phyloP scores from a whole-genome alignment of 352 stramenopile genomes.

The Phytophthora uliginosa region DNA sequence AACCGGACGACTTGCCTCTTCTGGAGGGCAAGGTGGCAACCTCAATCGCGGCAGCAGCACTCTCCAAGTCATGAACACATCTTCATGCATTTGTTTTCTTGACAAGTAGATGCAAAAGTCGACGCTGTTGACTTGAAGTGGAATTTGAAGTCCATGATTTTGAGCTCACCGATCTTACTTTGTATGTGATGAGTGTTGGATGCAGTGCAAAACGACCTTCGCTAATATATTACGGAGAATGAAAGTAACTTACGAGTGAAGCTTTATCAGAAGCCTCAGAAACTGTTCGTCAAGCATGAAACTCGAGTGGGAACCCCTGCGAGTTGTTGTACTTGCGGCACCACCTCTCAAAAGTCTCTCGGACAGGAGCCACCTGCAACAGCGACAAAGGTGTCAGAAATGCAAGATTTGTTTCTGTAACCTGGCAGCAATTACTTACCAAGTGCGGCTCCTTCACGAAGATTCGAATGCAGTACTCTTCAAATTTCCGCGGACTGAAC shows the following conservation, averaged over 20 bases:
- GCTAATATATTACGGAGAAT: background rate
- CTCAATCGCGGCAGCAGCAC: slow-evolving; percentile 49
- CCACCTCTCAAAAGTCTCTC: slow-evolving; percentile 68
- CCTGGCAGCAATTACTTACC: slow-evolving; percentile 41
- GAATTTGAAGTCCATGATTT: slow-evolving; percentile 32
- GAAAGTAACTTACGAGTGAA: background rate
- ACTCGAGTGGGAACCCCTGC: slow-evolving; percentile 46
- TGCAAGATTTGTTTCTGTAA: background rate
- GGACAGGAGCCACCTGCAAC: slow-evolving; percentile 48
- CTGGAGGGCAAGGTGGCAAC: slow-evolving; percentile 78
- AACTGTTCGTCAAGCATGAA: slow-evolving; percentile 21
- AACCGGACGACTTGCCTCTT: slow-evolving; percentile 66
- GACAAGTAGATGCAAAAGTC: slow-evolving; percentile 24
- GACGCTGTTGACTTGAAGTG: slow-evolving; percentile 21
- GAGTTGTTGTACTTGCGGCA: slow-evolving; percentile 64
- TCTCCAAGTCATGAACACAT: slow-evolving; percentile 53
- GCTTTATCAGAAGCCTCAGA: background rate
- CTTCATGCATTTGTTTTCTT: slow-evolving; percentile 16
- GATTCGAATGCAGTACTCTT: slow-evolving; percentile 76
- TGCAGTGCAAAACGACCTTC: background rate
- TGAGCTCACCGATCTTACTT: slow-evolving; percentile 15
- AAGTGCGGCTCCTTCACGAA: slow-evolving; percentile 74
- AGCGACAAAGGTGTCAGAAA: slow-evolving; percentile 7
- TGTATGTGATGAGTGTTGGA: slow-evolving; percentile 1
- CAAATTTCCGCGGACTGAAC: slow-evolving; percentile 70